Conservation (phyloP, 306 rosid genomes). For the Abrus precatorius region DNA sequence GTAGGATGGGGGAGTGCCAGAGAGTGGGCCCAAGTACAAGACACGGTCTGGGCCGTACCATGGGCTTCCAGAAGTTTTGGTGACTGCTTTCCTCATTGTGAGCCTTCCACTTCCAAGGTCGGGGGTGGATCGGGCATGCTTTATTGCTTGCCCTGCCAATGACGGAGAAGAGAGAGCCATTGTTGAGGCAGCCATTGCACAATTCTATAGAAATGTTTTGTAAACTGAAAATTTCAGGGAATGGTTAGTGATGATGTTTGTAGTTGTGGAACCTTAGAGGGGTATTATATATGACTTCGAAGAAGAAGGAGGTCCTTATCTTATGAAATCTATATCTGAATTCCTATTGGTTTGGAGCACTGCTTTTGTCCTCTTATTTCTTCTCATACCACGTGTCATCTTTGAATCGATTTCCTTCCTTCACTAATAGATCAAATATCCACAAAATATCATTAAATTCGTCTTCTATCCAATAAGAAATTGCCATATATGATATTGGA, state of each 20-base stretch:
- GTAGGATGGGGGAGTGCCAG: slow-evolving; percentile 22
- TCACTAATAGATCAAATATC: not conserved
- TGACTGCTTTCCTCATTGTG: slow-evolving; percentile 21
- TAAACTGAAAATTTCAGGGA: not conserved
- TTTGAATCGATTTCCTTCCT: not conserved
- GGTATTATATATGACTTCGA: not conserved
- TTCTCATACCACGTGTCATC: not conserved
- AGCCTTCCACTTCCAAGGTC: slow-evolving; percentile 16
- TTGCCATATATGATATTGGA: slow-evolving; percentile 29
- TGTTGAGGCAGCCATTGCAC: slow-evolving; percentile 43
- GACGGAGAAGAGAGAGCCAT: slow-evolving; percentile 40
- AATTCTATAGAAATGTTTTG: not conserved
- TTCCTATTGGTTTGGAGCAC: slow-evolving; percentile 17
- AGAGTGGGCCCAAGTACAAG: slow-evolving; percentile 30
- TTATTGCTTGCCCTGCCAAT: slow-evolving; percentile 29
- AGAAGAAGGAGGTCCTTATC: slow-evolving; percentile 5
- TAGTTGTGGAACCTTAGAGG: not conserved
- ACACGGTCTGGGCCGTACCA: slow-evolving; percentile 44
- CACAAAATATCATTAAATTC: not conserved
- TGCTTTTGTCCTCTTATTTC: not conserved
- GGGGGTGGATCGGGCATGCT: not conserved
- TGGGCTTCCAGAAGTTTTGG: slow-evolving; percentile 21
- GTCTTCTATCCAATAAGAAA: slow-evolving; percentile 6
- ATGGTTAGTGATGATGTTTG: not conserved
- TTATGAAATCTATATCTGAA: slow-evolving; percentile 12